These are phyloP conservation scores for Sporothrix curviconia DNA, from an alignment of 2,329 filamentous ascomycete species.

Conservation along the genomic window DNA sequence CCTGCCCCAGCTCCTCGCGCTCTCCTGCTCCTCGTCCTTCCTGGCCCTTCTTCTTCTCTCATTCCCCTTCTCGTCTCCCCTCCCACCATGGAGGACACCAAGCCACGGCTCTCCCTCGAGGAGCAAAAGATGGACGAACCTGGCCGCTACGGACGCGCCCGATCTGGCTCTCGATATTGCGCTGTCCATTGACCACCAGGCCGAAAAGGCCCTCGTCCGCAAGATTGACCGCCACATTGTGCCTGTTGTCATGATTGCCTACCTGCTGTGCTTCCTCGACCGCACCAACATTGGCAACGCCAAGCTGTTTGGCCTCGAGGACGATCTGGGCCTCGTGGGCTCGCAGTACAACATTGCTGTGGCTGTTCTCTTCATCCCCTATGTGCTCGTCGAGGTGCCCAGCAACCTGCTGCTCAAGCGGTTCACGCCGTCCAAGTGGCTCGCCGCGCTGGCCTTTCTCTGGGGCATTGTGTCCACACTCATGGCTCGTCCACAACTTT, in stretches of 20 bases:
- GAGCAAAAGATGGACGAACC: not conserved
- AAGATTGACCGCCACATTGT: not conserved
- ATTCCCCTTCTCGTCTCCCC: no score
- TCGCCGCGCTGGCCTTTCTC: constrained; percentile 55
- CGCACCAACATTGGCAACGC: no score
- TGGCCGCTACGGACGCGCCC: not conserved
- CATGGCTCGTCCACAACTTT: constrained; percentile 60
- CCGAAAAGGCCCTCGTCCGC: not conserved
- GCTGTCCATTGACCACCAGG: not conserved
- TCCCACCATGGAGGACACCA: no score
- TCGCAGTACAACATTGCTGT: constrained; percentile 16
- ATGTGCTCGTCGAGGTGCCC: constrained; percentile 54
- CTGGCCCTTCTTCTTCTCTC: no score
- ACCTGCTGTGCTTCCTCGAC: no score
- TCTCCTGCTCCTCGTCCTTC: no score
- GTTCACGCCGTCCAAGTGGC: constrained; percentile 55
- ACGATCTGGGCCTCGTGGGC: constrained; percentile 10
- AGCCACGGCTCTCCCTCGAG: no score
- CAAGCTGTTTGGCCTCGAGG: not conserved
- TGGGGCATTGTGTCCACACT: constrained; percentile 66
- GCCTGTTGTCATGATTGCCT: not conserved
- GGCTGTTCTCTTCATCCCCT: constrained; percentile 60
- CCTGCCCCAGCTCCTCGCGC: no score
- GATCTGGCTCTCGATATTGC: not conserved
- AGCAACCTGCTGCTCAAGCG: constrained; percentile 59